Conservation (phyloP, 768 basidiomycete species). For the Podaxis carcinomalis region DNA sequence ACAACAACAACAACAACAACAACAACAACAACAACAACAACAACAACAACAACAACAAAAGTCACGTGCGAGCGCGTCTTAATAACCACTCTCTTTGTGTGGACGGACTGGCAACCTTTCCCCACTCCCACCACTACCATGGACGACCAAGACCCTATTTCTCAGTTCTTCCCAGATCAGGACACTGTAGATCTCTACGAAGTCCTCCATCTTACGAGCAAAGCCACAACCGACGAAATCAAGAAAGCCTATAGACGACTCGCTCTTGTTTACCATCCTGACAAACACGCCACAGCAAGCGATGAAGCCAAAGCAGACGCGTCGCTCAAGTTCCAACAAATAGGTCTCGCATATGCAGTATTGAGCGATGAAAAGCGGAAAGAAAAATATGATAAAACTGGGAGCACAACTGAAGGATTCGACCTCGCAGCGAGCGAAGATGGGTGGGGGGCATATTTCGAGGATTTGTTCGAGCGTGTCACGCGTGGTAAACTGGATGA, state of each 20-base stretch:
- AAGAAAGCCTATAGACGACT: conserved; percentile 81
- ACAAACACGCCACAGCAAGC: conserved; percentile 70
- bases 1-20: no score
- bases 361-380: conserved; percentile 74
- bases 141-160: conserved; percentile 70
- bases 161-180: conserved; percentile 73
- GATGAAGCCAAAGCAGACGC: conserved; percentile 63
- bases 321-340: conserved; percentile 81
- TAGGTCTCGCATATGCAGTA: conserved; percentile 92
- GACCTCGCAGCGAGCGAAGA: conserved; percentile 70
- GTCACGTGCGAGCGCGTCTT: conserved; percentile 2
- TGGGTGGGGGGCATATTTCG: conserved; percentile 96
- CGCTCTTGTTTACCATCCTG: conserved; percentile 83
- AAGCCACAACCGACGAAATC: conserved; percentile 63
- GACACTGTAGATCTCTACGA: conserved; percentile 75
- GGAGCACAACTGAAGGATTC: conserved; percentile 78
- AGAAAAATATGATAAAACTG: conserved; percentile 79
- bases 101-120: conserved; percentile 5
- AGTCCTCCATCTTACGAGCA: conserved; percentile 53
- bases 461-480: conserved; percentile 81
- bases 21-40: no score
- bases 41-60: no score
- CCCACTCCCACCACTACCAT: conserved; percentile 29
- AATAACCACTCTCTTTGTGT: neutral
- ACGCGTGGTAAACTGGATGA: conserved; percentile 86